These are phyloP conservation scores for Crucibulum laeve DNA, from an alignment of 768 basidiomycete species.

Conservation along the genomic window DNA sequence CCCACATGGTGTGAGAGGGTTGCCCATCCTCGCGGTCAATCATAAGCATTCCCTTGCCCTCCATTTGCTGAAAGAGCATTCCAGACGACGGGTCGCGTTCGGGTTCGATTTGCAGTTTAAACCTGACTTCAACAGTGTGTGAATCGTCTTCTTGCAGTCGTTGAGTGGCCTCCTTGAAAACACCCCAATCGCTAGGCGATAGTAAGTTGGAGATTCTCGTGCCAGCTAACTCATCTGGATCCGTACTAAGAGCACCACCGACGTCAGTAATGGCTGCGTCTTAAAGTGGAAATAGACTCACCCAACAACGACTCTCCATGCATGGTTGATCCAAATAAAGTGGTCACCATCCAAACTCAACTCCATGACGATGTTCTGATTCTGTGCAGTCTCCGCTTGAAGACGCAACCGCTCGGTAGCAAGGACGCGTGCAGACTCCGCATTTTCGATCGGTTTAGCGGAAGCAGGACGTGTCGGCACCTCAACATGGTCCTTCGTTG, in stretches of 20 bases:
- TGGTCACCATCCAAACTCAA: slow-evolving; percentile 91
- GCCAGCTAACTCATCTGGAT: slow-evolving; percentile 74
- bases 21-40: slow-evolving; percentile 84
- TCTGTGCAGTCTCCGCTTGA: slow-evolving; percentile 93
- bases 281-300: slow-evolving; percentile 30
- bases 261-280: slow-evolving; percentile 1
- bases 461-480: slow-evolving; percentile 24
- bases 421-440: slow-evolving; percentile 77
- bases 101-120: slow-evolving; percentile 77
- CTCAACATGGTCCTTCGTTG: slow-evolving; percentile 29
- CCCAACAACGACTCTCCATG: slow-evolving; percentile 92
- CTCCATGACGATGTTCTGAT: slow-evolving; percentile 94
- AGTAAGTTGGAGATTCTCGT: slow-evolving; percentile 80
- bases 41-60: slow-evolving; percentile 99
- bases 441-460: slow-evolving; percentile 47
- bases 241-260: slow-evolving; percentile 47
- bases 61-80: slow-evolving; percentile 78
- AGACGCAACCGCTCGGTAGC: slow-evolving; percentile 85
- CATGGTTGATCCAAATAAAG: slow-evolving; percentile 94
- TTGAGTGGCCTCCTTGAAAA: slow-evolving; percentile 84
- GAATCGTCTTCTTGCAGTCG: slow-evolving; percentile 87
- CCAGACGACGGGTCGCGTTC: slow-evolving; percentile 52
- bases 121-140: slow-evolving; percentile 89
- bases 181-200: slow-evolving; percentile 70
- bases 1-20: slow-evolving; percentile 98